Percentiles rank a stretch among this genome's conserved stretches.
Conservation (phyloP, 345 rosid genomes). For the Hibiscus tridactylites region DNA sequence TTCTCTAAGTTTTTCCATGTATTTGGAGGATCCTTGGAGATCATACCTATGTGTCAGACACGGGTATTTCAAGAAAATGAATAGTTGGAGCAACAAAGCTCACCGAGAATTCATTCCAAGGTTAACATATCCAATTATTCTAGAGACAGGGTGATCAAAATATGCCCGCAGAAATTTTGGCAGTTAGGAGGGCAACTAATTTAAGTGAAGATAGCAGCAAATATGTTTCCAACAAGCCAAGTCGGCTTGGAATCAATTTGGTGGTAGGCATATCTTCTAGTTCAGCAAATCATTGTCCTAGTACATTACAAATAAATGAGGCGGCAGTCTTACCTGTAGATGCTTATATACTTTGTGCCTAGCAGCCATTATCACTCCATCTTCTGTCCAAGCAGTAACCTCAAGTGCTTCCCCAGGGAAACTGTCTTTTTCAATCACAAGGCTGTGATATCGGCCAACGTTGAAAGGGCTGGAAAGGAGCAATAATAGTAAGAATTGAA, state of each 20-base stretch:
- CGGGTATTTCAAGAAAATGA: no score
- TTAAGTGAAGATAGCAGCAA: background rate
- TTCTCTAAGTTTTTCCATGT: no score
- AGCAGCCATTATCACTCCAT: slow-evolving; percentile 93
- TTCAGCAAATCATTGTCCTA: background rate
- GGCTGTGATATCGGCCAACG: slow-evolving; percentile 95
- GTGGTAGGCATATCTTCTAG: background rate
- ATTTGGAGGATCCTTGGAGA: no score
- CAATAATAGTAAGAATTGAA: background rate
- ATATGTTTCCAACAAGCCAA: background rate
- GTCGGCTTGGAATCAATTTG: background rate
- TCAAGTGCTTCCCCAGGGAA: slow-evolving; percentile 71
- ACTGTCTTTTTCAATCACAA: slow-evolving; percentile 72
- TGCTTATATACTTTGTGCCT: slow-evolving; percentile 79
- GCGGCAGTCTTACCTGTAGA: slow-evolving; percentile 46
- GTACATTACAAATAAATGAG: background rate
- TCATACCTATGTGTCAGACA: no score
- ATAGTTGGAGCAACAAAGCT: no score
- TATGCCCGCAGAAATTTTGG: background rate
- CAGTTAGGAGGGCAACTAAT: background rate
- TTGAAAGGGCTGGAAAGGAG: slow-evolving; percentile 56
- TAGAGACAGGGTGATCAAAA: background rate
- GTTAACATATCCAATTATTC: background rate
- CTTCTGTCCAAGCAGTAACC: slow-evolving; percentile 92
- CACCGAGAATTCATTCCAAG: background rate